A percentile compares a stretch with the other conserved stretches of the same genome.
phyloP scores from a whole-genome alignment of 2,329 filamentous ascomycete genomes.

The Ophiostoma populinum region DNA sequence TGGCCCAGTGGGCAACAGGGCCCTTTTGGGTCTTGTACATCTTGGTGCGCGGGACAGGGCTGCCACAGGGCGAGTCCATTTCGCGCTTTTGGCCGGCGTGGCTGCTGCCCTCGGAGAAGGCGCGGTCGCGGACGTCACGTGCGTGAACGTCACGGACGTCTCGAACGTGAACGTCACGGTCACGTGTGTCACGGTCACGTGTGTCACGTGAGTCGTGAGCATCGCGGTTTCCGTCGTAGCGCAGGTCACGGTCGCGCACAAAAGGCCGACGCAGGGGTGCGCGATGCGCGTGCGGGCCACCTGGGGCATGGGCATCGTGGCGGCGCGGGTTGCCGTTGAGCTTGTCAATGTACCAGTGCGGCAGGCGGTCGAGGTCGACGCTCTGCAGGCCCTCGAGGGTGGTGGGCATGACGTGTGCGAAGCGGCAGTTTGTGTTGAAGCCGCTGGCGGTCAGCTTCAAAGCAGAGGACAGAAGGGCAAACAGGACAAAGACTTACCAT shows the following conservation, averaged over 20 bases:
- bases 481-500: constrained; percentile 14
- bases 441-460: constrained; percentile 15
- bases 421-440: constrained; percentile 26
- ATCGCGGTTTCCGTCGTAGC: too few relatives aligned
- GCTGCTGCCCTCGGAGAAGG: too few relatives aligned
- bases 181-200: too few relatives aligned
- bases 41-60: background rate
- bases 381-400: constrained; percentile 22
- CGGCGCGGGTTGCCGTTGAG: background rate
- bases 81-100: too few relatives aligned
- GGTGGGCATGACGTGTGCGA: constrained; percentile 29
- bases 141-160: too few relatives aligned
- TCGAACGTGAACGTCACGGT: too few relatives aligned
- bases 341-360: constrained; percentile 23
- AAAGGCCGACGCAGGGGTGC: too few relatives aligned
- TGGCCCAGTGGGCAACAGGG: too few relatives aligned
- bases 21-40: background rate
- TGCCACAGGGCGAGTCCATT: too few relatives aligned
- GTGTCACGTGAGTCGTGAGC: too few relatives aligned
- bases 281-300: background rate
- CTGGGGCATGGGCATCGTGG: background rate
- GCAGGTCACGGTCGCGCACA: too few relatives aligned
- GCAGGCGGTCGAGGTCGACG: constrained; percentile 25
- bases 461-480: background rate
- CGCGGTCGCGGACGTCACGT: too few relatives aligned